phyloP scores from a whole-genome alignment of 2,329 filamentous ascomycete species.

The Rosellinia necatrix region DNA sequence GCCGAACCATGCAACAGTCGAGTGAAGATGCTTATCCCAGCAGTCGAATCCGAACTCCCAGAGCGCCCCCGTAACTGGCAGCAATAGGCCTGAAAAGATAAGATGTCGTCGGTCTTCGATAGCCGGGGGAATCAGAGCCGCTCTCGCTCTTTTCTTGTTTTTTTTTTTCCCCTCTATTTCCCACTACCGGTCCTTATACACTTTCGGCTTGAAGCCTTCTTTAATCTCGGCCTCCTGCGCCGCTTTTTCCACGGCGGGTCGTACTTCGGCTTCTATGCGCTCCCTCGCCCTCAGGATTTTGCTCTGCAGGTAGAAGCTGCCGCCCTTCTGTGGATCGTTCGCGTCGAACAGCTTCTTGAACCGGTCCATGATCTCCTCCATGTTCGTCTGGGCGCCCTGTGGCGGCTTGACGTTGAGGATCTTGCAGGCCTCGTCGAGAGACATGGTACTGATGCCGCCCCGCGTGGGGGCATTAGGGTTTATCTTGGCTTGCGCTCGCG shows the following conservation, averaged over 20 bases:
- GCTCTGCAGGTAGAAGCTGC: conserved; percentile 97
- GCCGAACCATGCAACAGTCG: conserved; percentile 58
- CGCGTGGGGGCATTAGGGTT: conserved; percentile 50
- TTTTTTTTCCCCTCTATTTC: neutral
- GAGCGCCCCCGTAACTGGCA: conserved; percentile 6
- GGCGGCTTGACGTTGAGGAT: conserved; percentile 96
- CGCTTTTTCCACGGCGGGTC: conserved; percentile 70
- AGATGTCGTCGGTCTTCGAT: neutral
- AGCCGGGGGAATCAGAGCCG: conserved; percentile 7
- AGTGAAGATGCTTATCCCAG: conserved; percentile 57
- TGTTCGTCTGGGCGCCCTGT: conserved; percentile 73
- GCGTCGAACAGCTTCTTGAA: conserved; percentile 95
- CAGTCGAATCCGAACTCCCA: conserved; percentile 25
- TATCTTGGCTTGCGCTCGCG: conserved; percentile 69
- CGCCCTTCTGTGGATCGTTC: conserved; percentile 94
- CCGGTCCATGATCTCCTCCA: conserved; percentile 78
- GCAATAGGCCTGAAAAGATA: conserved; percentile 1
- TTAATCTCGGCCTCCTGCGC: conserved; percentile 77
- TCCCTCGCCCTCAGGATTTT: conserved; percentile 92
- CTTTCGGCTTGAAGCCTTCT: conserved; percentile 91
- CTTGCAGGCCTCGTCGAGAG: conserved; percentile 94
- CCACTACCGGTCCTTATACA: conserved; percentile 80
- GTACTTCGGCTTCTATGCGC: conserved; percentile 85
- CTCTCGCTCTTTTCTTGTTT: neutral
- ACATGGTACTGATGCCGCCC: conserved; percentile 70